Evolutionary conservation across 345 rosid species (phyloP), one percentile per base, ranked within the genome.

Genomic region (Sapria himalayana): DNA sequence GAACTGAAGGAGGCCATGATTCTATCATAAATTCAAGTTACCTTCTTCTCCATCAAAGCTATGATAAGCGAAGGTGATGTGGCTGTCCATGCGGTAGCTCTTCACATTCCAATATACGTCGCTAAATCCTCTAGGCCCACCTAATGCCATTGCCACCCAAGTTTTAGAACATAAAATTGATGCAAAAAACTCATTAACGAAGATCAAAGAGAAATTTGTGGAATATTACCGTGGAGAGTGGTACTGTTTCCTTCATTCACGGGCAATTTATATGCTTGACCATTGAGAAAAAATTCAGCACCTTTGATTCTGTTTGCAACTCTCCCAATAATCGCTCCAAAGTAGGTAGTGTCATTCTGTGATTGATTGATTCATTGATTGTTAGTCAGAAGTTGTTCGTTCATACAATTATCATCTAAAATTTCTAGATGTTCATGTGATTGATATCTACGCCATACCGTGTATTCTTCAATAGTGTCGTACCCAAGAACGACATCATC

Each of bases 221-320:
- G n/a, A n/a, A n/a, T n/a, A n/a, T n/a, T 65, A 75, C 96, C 98
- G 49, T 89, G 98, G 50, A 89, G 84, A 51, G 52, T 74, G 68
- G n/a, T n/a, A n/a, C 82, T 89, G 41, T 72, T 69, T 32, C 86
- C 93, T 19, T 74, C 93, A 42, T 89, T 89, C 40, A 79, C 69
- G 45, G 41, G 52, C 11, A 82, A 62, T 49, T 74, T 72, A 49
- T 79, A 82, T 13, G 20, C 58, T 37, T 45, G 48, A 24, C 93
- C 95, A 37, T 82, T 57, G 25, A 82, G 45, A 14, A 70, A 74
- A 41, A 76, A 89, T 37, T 63, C 63, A 15, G 95, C 85, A 2
- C 74, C 65, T 31, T 57, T 69, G 16, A 82, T 79, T 67, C 95
- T 61, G 41, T 89, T 82, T 5, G 86, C 95, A 27, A 82, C 70